A percentile compares a stretch with the other conserved stretches of the same genome.
These are phyloP conservation scores for Plantago ovata DNA, from an alignment of 257 asterid species.

Conservation along the genomic window DNA sequence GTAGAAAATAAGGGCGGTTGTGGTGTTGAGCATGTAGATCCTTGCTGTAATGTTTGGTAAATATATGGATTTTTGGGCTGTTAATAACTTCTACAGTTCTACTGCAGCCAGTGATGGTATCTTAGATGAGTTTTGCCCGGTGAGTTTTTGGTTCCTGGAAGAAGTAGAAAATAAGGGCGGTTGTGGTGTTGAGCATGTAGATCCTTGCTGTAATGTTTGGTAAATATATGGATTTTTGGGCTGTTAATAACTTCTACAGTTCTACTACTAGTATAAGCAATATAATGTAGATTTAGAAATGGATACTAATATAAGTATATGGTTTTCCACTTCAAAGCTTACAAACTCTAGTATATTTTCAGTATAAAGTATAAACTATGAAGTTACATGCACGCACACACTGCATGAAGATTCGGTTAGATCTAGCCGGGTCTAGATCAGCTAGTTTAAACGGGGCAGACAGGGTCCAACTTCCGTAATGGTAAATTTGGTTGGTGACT, in stretches of 20 bases:
- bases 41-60: background rate
- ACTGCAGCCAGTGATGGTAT: slow-evolving; percentile 24
- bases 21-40: background rate
- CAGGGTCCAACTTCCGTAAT: too few species aligned
- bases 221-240: slow-evolving; percentile 1
- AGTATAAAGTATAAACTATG: too few species aligned
- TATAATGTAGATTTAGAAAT: background rate
- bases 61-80: background rate
- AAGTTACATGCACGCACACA: too few species aligned
- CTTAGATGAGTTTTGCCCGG: slow-evolving; percentile 21
- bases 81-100: slow-evolving; percentile 13
- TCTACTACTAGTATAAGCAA: slow-evolving; percentile 2
- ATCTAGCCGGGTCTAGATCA: too few species aligned
- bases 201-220: background rate
- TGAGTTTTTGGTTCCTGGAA: slow-evolving; percentile 17
- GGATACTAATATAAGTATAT: too few species aligned
- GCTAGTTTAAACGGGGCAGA: too few species aligned
- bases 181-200: background rate
- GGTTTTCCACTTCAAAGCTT: too few species aligned
- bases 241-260: slow-evolving; percentile 8
- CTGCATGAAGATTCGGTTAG: too few species aligned
- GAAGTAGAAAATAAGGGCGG: slow-evolving; percentile 1
- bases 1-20: background rate
- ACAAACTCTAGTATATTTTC: too few species aligned
- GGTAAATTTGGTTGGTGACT: too few species aligned